Evolutionary conservation across 2,329 filamentous ascomycete genomes (phyloP).

Genomic region (Fusarium coicis): DNA sequence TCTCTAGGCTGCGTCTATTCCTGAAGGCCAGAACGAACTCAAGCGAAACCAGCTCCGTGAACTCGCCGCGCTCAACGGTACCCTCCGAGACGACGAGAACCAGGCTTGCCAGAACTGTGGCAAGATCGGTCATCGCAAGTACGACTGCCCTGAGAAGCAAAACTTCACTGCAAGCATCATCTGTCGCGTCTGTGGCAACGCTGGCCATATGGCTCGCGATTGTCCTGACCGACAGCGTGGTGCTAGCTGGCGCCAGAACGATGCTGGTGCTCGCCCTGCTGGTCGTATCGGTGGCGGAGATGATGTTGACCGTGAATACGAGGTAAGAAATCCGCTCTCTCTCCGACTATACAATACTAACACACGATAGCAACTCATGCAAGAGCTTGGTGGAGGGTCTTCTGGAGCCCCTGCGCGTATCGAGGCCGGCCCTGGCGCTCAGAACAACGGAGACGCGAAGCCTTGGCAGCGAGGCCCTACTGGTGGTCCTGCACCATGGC

Average conservation of each 20-base stretch:
- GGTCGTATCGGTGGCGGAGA: conserved; percentile 80
- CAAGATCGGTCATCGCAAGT: conserved; percentile 98
- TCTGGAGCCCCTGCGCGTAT: conserved; percentile 81
- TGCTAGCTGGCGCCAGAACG: conserved; percentile 89
- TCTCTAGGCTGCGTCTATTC: conserved; percentile 90
- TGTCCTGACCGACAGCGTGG: conserved; percentile 95
- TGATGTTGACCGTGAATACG: conserved; percentile 92
- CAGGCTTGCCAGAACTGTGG: conserved; percentile 99
- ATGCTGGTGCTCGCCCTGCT: conserved; percentile 64
- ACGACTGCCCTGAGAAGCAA: conserved; percentile 96
- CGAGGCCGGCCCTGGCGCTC: conserved; percentile 78
- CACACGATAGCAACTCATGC: conserved; percentile 84
- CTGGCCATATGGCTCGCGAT: conserved; percentile 97
- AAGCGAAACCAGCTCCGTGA: conserved; percentile 99
- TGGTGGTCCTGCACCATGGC: conserved; percentile 86
- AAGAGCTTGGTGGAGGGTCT: conserved; percentile 81
- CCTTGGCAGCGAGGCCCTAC: conserved; percentile 91
- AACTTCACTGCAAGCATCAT: conserved; percentile 99
- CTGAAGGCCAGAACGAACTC: conserved; percentile 97
- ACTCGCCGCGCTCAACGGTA: conserved; percentile 97
- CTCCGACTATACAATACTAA: conserved; percentile 52
- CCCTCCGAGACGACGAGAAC: conserved; percentile 97
- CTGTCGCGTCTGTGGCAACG: conserved; percentile 96
- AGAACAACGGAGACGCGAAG: conserved; percentile 71
- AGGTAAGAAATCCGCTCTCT: conserved; percentile 68